phyloP scores from a whole-genome alignment of 208 protist genomes.

The Spongospora subterranea region DNA sequence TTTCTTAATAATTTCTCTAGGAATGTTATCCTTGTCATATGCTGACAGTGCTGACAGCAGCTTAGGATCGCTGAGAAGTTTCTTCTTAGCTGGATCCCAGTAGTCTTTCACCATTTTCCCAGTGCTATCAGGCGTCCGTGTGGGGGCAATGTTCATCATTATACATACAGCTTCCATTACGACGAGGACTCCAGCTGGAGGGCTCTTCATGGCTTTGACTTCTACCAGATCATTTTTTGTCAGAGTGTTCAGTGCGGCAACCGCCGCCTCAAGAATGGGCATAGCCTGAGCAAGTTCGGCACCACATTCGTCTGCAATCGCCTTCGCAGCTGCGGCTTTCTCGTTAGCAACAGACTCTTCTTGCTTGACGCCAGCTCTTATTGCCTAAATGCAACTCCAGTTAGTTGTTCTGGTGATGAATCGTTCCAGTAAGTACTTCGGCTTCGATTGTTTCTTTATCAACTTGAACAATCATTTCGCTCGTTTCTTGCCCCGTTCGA shows the following conservation, averaged over 20 bases:
- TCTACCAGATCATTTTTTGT: slow-evolving; percentile 87
- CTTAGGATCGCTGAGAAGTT: slow-evolving; percentile 69
- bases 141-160: slow-evolving; percentile 73
- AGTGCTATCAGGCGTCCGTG: slow-evolving; percentile 65
- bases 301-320: slow-evolving; percentile 92
- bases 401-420: neutral
- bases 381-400: slow-evolving; percentile 72
- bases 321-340: slow-evolving; percentile 85
- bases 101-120: slow-evolving; percentile 74
- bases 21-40: slow-evolving; percentile 79
- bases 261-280: slow-evolving; percentile 89
- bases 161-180: slow-evolving; percentile 82
- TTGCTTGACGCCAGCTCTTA: slow-evolving; percentile 79
- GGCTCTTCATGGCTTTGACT: slow-evolving; percentile 91
- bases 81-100: slow-evolving; percentile 71
- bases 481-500: slow-evolving; percentile 59
- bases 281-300: slow-evolving; percentile 90
- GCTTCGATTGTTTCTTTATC: slow-evolving; percentile 79
- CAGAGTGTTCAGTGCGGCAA: slow-evolving; percentile 87
- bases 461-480: slow-evolving; percentile 67
- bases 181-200: slow-evolving; percentile 83
- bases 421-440: neutral
- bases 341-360: slow-evolving; percentile 87
- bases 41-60: slow-evolving; percentile 71
- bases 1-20: slow-evolving; percentile 82